These are phyloP conservation scores for Trapa bicornis DNA, from an alignment of 345 rosid species.

Conservation along the genomic window DNA sequence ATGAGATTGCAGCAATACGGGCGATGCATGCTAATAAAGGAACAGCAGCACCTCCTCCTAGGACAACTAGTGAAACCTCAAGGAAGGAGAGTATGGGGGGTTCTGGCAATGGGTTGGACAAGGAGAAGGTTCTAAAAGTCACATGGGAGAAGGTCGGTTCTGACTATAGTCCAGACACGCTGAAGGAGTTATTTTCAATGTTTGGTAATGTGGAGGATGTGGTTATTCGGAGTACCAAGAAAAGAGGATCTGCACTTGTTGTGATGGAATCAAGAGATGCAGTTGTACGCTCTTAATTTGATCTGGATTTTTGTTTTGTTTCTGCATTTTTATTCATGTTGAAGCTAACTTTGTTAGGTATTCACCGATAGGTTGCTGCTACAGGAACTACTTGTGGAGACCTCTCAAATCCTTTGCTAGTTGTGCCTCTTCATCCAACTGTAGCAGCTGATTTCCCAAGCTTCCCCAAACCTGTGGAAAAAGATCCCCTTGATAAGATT, in stretches of 20 bases:
- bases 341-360: not conserved
- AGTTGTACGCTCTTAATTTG: constrained; percentile 35
- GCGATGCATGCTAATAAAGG: constrained; percentile 39
- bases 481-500: constrained; percentile 34
- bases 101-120: constrained; percentile 29
- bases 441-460: constrained; percentile 24
- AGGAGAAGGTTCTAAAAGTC: constrained; percentile 60
- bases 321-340: not conserved
- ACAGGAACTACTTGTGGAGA: constrained; percentile 44
- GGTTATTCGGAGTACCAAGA: constrained; percentile 60
- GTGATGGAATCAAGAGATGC: constrained; percentile 71
- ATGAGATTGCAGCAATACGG: constrained; percentile 61
- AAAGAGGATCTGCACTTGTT: constrained; percentile 64
- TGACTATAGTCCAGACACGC: constrained; percentile 49
- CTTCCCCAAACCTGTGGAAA: constrained; percentile 27
- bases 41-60: constrained; percentile 17
- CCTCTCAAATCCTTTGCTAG: constrained; percentile 65
- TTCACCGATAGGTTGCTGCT: constrained; percentile 50
- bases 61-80: constrained; percentile 18
- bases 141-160: constrained; percentile 64
- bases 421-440: constrained; percentile 54
- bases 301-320: not conserved
- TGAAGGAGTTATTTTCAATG: constrained; percentile 50
- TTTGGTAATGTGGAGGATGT: constrained; percentile 82
- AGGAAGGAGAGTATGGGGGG: constrained; percentile 17